Base-by-base conservation (phyloP, 768 basidiomycete genomes). In the Suillus variegatus region DNA sequence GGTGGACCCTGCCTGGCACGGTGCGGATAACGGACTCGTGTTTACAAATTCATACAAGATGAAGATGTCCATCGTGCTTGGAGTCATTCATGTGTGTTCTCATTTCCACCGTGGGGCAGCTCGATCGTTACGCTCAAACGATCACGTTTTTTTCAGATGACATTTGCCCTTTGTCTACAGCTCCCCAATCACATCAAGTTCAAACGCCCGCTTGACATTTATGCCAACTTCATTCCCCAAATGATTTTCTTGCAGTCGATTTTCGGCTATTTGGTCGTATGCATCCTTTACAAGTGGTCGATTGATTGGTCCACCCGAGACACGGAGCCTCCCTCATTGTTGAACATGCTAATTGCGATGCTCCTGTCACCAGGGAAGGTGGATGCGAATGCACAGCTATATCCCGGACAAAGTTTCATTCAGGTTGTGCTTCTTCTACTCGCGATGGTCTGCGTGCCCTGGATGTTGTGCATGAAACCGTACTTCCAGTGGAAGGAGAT, bases 41-140 rank as follows among this genome's bases (percentile, higher is more conserved):
- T 99, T 99, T 79, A 92, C 91, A 61, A 99, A 99, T 79, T 98
- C 96, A 46, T 97, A 97, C 83, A 99, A 99, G 88, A 99, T 99
- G 97, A 99, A 99, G 82, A 95, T 99, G 94, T 93, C 94, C 25
- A 90, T 99, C 73, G 87, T 99, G 43, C 78, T 99, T 62, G 97
- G 97, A 76, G 96, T 99, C 69, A 92, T 92, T 66, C 97, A 99
- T 77, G 97, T 98, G 80, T 71, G 89, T 79, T 60, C 51, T 46
- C n/a, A 44, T 64, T 60, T 55, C 47, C 52, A 44, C 56, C 38
- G 61, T 55, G 8, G 35, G 32, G 61, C 35, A 14, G 7, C 35
- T 52, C 18, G 14, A 62, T 62, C 16, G n/a, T 43, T 12, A 43
- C 25, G 58, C 36, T 61, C 65, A 36, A 66, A 65, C 65, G 68